Evolutionary conservation across 2,329 filamentous ascomycete species (phyloP), one percentile per base, ranked within the genome.

Genomic region (Neofusicoccum parvum): DNA sequence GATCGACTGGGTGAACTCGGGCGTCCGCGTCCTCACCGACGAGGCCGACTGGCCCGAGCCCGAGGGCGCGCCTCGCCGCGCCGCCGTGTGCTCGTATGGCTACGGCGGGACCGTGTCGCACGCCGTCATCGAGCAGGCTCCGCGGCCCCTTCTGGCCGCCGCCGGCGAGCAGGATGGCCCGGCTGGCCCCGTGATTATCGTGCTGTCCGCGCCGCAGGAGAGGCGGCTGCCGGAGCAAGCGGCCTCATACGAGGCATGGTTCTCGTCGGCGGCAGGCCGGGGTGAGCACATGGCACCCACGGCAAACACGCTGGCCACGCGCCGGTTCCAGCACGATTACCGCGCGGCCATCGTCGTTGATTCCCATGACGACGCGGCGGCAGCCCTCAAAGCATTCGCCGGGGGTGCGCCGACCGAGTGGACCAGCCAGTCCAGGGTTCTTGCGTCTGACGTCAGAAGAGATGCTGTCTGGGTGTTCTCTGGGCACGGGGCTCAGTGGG

Each of bases 31-130:
- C 1, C 68, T 72, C 20, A 20, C 20, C 20, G 20, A 3, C 66
- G 65, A 20, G 69, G 67, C 67, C 10, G 48, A 65, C 7, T 76
- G 73, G 74, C 64, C 68, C 1, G 39, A 23, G 17, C 10, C 15
- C 17, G 15, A 7, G 20, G 23, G 27, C 20, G 20, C 20, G 59
- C 2, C 34, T 54, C 71, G 68, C 43, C 76, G 79, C 37, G 80
- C 80, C 1, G 80, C 79, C 43, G 74, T 85, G 0, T 83, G 82
- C 65, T 78, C 79, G n/a, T 85, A 84, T 67, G 81, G 80, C 0
- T 79, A 78, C 56, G 78, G 79, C 6, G 80, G 80, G 4, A 77
- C 80, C 0, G 81, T 80, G 39, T 76, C 78, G 2, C 79, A 81
- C 66, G 75, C 75, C 0, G 77, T 83, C 37, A 54, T 83, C 39